Evolutionary conservation across 2,329 filamentous ascomycete species (phyloP).

Genomic region (Diaporthe amygdali): DNA sequence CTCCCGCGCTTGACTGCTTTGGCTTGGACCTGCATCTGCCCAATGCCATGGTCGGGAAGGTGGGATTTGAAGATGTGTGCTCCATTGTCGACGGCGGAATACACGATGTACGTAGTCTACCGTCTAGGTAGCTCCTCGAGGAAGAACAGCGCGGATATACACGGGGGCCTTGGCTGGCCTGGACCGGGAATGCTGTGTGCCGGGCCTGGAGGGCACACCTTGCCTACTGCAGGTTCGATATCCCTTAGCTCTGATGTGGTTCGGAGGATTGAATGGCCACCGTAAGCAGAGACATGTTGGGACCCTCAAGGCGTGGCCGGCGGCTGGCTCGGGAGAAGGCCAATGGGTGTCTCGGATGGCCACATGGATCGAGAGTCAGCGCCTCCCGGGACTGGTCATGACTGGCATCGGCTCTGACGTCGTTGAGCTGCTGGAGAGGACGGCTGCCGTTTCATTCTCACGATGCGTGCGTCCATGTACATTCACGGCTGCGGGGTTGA

Average conservation of each 20-base stretch:
- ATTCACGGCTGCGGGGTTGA: not conserved
- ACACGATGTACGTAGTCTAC: not conserved
- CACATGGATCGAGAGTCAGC: slow-evolving; percentile 36
- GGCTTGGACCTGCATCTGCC: slow-evolving; percentile 21
- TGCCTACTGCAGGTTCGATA: not conserved
- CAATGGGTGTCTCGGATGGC: slow-evolving; percentile 29
- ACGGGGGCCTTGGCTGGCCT: not conserved
- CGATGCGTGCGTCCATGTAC: not conserved
- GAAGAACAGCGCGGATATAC: not conserved
- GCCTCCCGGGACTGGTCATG: not conserved
- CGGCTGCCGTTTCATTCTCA: not conserved
- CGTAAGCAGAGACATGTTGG: not conserved
- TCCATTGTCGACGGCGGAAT: not conserved
- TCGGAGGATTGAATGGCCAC: not conserved
- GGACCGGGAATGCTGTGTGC: slow-evolving; percentile 6
- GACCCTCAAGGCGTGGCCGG: not conserved
- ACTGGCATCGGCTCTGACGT: slow-evolving; percentile 5
- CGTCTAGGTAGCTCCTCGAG: not conserved
- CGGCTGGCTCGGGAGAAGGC: slow-evolving; percentile 16
- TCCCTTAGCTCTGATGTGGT: not conserved
- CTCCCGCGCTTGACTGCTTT: slow-evolving; percentile 24
- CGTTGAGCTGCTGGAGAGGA: not conserved
- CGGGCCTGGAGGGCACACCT: not conserved
- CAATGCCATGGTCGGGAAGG: slow-evolving; percentile 11
- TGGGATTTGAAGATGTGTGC: slow-evolving; percentile 12